Evolutionary conservation across 1,284 basidiomycete genomes (phyloP), one percentile per base, ranked within the genome.

Genomic region (Trametes pubescens): DNA sequence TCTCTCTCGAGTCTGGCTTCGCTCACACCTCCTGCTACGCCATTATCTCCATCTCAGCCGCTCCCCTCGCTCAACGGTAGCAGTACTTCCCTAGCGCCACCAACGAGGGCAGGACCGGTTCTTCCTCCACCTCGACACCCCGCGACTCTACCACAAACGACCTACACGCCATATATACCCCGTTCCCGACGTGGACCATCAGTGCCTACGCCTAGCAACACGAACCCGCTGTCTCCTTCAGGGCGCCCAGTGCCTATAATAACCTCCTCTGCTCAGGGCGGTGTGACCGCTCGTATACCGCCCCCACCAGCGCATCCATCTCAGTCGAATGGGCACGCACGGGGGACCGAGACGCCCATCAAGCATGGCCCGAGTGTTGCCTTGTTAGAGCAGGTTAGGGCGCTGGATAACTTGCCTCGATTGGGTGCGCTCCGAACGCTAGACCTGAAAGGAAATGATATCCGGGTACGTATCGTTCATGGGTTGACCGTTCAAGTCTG

Each of bases 391-490:
- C 92, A 91, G 77, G 91, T 94, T 1, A 82, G 93, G 43, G 93
- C 93, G 18, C 77, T 97, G 73, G 95, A 96, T 70, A 86, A 88
- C 22, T 78, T 98, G 61, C 94, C 96, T 29, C 81, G 94, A 48
- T 79, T 98, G 13, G 96, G 96, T 4, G 89, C 89, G 16, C 78
- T 99, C 61, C 82, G 92, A 73, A 98, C 95, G 29, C 81, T 99
- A 64, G 97, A 99, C 81, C 79, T 99, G 65, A 91, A 90, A 76
- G 91, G 92, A 11, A 99, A 99, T 77, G 96, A 98, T 76, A 85
- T 99, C 40, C 82, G 91, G 69, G 94, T 94, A 67, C 75, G 92
- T 82, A 40, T 5, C 16, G 16, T 46, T 7, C 22, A 14, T 18
- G 14, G 16, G 18, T 16, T 24, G 14, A 1, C 3, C 9, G 37